A percentile compares a stretch with the other conserved stretches of the same genome.
phyloP scores from a whole-genome alignment of 495 filamentous ascomycete genomes.

The Penicillium samsonianum region DNA sequence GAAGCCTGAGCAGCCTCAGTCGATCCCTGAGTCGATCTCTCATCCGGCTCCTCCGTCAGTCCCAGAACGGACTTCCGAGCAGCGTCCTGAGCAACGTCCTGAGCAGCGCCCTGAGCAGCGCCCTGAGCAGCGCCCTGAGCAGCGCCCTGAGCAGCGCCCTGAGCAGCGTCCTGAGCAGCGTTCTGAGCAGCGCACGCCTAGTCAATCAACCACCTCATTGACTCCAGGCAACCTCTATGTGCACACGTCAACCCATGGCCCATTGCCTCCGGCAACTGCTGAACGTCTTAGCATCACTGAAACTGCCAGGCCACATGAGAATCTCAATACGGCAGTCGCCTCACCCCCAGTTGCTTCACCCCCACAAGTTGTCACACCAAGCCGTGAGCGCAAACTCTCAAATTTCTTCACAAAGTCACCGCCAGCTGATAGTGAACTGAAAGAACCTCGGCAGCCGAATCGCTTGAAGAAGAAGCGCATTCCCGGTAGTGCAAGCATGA shows the following conservation, averaged over 20 bases:
- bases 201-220: conserved; percentile 6
- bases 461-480: conserved; percentile 83
- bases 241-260: conserved; percentile 43
- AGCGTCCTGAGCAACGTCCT: neutral
- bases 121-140: neutral
- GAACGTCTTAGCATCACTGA: conserved; percentile 28
- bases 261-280: conserved; percentile 27
- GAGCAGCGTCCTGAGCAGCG: neutral
- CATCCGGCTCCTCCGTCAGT: neutral
- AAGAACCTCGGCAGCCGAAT: conserved; percentile 67
- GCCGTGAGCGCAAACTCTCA: conserved; percentile 66
- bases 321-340: conserved; percentile 35
- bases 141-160: neutral
- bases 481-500: conserved; percentile 70
- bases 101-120: neutral
- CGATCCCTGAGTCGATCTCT: neutral
- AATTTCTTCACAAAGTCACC: conserved; percentile 71
- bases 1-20: conserved; percentile 4
- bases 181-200: neutral
- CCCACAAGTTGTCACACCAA: conserved; percentile 59
- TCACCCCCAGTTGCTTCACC: conserved; percentile 37
- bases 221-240: conserved; percentile 27
- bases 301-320: conserved; percentile 46
- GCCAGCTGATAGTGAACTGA: conserved; percentile 52
- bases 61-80: neutral